phyloP scores from a whole-genome alignment of 345 rosid species.

The Draba incana region DNA sequence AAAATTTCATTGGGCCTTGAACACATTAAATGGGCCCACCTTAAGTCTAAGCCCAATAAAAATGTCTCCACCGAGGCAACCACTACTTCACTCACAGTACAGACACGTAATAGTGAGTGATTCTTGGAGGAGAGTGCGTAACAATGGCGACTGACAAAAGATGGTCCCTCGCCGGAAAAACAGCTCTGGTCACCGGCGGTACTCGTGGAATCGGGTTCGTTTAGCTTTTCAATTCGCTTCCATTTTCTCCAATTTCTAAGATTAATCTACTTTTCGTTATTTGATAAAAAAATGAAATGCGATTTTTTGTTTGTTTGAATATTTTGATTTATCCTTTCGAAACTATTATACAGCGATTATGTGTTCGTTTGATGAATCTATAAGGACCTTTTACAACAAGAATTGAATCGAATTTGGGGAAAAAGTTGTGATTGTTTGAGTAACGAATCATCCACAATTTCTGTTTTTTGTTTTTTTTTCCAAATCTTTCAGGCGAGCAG shows the following conservation, averaged over 20 bases:
- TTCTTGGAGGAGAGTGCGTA: constrained; percentile 40
- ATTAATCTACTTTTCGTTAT: neutral
- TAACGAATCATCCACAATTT: constrained; percentile 2
- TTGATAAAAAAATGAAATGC: neutral
- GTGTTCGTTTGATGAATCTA: neutral
- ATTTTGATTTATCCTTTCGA: neutral
- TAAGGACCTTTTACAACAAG: neutral
- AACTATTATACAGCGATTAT: neutral
- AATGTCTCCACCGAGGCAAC: neutral
- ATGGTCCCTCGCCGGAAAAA: constrained; percentile 74
- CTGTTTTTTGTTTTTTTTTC: neutral
- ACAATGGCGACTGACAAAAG: constrained; percentile 38
- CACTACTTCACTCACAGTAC: neutral
- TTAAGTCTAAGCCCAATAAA: neutral
- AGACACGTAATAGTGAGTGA: neutral
- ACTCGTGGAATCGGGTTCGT: constrained; percentile 87
- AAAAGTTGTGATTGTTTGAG: neutral
- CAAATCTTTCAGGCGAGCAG: constrained; percentile 52
- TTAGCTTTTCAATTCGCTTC: neutral
- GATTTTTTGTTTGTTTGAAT: neutral
- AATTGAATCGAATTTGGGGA: neutral
- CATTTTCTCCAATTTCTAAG: neutral
- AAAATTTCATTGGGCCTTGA: neutral
- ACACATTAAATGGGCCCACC: neutral
- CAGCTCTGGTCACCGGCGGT: constrained; percentile 86